A percentile compares a stretch with the other conserved stretches of the same genome.
Evolutionary conservation across 148 eudicot genomes (phyloP).

Genomic region (Spergularia bocconei): DNA sequence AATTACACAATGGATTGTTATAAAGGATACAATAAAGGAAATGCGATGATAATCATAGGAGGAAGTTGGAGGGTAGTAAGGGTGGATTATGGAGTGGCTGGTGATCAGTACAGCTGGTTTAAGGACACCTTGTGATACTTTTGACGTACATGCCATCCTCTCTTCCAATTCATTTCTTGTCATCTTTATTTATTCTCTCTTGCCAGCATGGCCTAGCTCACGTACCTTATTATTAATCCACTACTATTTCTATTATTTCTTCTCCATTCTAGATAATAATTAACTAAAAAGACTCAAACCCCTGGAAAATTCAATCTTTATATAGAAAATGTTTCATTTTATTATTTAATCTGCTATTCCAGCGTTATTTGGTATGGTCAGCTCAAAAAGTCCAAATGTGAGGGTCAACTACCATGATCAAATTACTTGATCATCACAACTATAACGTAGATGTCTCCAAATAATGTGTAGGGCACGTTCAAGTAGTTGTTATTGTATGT

Average conservation of each 20-base stretch:
- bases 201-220: constrained; percentile 27
- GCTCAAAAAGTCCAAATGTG: background rate
- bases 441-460: background rate
- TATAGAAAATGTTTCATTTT: background rate
- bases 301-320: too few species aligned
- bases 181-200: constrained; percentile 7
- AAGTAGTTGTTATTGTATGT: background rate
- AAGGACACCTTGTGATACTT: constrained; percentile 31
- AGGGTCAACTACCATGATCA: constrained; percentile 15
- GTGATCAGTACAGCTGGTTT: constrained; percentile 32
- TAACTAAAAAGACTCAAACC: background rate
- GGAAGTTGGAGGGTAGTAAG: constrained; percentile 25
- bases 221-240: constrained; percentile 7
- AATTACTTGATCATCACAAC: background rate
- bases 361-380: background rate
- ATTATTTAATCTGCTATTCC: background rate
- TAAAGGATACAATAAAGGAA: background rate
- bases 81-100: constrained; percentile 8
- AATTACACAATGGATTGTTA: background rate
- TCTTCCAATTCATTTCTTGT: background rate
- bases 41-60: background rate
- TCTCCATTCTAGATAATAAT: background rate
- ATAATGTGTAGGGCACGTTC: constrained; percentile 16
- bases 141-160: constrained; percentile 28
- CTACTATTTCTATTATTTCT: too few species aligned